A percentile compares a stretch with the other conserved stretches of the same genome.
These are phyloP conservation scores for Ceratocystiopsis minuta DNA, from an alignment of 2,329 filamentous ascomycete species.

Conservation along the genomic window DNA sequence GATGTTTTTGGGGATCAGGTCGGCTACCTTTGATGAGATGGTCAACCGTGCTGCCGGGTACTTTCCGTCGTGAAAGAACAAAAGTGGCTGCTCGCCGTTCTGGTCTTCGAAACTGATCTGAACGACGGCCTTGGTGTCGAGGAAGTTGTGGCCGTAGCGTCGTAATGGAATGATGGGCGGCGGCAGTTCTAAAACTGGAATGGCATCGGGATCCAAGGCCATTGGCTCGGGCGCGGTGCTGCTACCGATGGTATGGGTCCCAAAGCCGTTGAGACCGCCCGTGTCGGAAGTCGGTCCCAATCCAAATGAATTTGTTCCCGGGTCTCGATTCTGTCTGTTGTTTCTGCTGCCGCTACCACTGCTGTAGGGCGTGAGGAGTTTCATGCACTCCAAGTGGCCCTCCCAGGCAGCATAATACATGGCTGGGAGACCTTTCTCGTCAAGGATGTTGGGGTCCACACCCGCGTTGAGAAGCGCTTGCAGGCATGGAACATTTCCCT, in stretches of 20 bases:
- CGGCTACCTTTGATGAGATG: conserved; percentile 89
- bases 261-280: conserved; percentile 1
- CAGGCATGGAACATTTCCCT: conserved; percentile 81
- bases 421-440: conserved; percentile 83
- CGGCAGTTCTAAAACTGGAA: conserved; percentile 78
- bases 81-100: conserved; percentile 52
- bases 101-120: conserved; percentile 81
- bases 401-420: conserved; percentile 99
- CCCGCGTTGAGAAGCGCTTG: conserved; percentile 63
- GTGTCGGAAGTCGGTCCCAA: conserved; percentile 15
- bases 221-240: conserved; percentile 39
- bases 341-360: conserved; percentile 17
- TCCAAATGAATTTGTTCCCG: conserved; percentile 12
- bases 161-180: conserved; percentile 90
- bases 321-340: too few relatives aligned
- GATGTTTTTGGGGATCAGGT: conserved; percentile 90
- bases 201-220: conserved; percentile 66
- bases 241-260: conserved; percentile 25
- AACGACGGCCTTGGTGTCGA: conserved; percentile 92
- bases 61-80: conserved; percentile 95
- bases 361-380: conserved; percentile 52
- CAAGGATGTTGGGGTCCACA: conserved; percentile 60
- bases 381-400: conserved; percentile 88
- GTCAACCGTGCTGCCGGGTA: conserved; percentile 89
- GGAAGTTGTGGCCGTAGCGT: conserved; percentile 93